Evolutionary conservation across 2,329 filamentous ascomycete genomes (phyloP), one percentile per base, ranked within the genome.

Genomic region (Bipolaris oryzae): DNA sequence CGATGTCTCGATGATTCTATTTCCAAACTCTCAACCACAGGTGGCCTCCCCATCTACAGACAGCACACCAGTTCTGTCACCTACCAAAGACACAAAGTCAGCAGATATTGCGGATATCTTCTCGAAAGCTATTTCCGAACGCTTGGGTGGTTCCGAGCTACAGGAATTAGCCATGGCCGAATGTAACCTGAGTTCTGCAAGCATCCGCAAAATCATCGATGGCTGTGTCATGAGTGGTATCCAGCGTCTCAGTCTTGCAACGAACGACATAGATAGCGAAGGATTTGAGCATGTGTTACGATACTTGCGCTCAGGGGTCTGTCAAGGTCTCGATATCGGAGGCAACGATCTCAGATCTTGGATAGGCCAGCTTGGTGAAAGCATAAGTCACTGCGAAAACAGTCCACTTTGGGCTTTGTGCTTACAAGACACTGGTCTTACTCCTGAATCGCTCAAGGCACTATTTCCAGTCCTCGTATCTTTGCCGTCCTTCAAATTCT

Each of bases 281-380:
- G 91, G 90, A 0, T 77, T 97, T 49, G 82, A 86, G 50, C 89
- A 96, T 69, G 85, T 97, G 28, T 83, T 89, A 28, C 85, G 85
- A 51, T 98, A 93, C 71, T 76, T 98, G 18, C 84, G 86, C 25
- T 87, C 87, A 20, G 89, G 90, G 0, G 84, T 88, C 48, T 98
- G 94, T 66, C 90, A 96, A 74, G 94, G 92, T 5, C 81, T 99
- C 4, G 95, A 98, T 74, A 78, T 98, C 11, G 92, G 92, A 38
- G 91, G 92, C 21, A 98, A 98, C 67, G 86, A 95, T 59, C 76
- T 89, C 38, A 75, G 78, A 46, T 77, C 80, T 25, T 76, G 77
- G 53, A 74, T 83, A 25, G 71, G 71, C 23, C 69, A 74, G 13
- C 71, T 85, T n/a, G 80, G 81, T 42, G 81, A 85, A 42, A 80